phyloP scores from a whole-genome alignment of 2,329 filamentous ascomycete species.

The Fusarium devonianum region DNA sequence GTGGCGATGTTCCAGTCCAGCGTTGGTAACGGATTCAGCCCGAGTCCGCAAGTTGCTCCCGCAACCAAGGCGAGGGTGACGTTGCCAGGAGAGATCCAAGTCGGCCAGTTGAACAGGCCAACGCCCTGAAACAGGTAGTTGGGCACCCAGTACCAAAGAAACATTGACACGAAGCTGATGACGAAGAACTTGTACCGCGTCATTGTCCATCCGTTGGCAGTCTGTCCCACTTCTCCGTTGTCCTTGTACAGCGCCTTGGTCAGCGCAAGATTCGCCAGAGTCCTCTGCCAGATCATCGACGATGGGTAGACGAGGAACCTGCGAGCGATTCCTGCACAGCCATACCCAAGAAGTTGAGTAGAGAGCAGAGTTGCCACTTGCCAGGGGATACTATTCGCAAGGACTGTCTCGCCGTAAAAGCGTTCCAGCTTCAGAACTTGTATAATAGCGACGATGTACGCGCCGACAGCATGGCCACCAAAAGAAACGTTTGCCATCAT shows the following conservation, averaged over 20 bases:
- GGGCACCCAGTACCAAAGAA: conserved; percentile 61
- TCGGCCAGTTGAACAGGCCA: conserved; percentile 57
- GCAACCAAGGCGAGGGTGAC: conserved; percentile 46
- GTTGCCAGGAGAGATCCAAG: conserved; percentile 56
- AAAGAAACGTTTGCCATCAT: conserved; percentile 63
- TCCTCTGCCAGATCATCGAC: conserved; percentile 59
- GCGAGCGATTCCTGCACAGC: conserved; percentile 56
- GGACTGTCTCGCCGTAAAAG: conserved; percentile 53
- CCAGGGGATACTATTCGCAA: conserved; percentile 50
- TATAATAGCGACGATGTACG: conserved; percentile 55
- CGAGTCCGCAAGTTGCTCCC: conserved; percentile 48
- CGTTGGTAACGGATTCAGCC: conserved; percentile 49
- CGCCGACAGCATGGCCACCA: conserved; percentile 41
- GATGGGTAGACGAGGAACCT: conserved; percentile 58
- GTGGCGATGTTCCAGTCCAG: conserved; percentile 52
- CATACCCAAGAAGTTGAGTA: conserved; percentile 61
- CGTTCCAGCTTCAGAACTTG: conserved; percentile 54
- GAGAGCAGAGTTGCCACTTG: conserved; percentile 55
- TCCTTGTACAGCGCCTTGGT: conserved; percentile 40
- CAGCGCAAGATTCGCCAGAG: conserved; percentile 55
- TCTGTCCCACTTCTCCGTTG: conserved; percentile 30
- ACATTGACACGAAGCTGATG: conserved; percentile 53
- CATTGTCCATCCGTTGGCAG: conserved; percentile 32
- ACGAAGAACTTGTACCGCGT: conserved; percentile 53
- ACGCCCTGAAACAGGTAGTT: conserved; percentile 57